Conservation (phyloP, 164 flowering plant genomes). For the Cinnamomum micranthum region DNA sequence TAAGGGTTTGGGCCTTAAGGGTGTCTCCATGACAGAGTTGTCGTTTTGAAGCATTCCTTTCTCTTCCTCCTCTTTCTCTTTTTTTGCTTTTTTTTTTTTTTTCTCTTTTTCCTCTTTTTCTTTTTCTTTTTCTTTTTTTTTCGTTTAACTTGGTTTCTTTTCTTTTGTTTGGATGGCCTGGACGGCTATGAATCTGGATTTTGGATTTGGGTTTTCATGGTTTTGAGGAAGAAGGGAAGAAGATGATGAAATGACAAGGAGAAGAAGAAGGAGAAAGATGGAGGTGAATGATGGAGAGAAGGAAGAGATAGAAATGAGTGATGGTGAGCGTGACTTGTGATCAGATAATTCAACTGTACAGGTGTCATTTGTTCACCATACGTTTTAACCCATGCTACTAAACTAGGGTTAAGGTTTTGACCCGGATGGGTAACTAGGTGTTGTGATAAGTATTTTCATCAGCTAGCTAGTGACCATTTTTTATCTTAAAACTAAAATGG, state of each 20-base stretch:
- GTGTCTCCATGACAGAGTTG: not conserved
- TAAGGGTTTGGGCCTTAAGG: constrained; percentile 24
- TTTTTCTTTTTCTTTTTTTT: no score
- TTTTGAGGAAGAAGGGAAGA: not conserved
- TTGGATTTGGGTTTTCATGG: constrained; percentile 9
- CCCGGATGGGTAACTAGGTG: not conserved
- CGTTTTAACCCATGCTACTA: constrained; percentile 11
- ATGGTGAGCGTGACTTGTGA: not conserved
- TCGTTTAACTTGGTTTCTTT: not conserved
- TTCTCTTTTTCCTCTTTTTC: no score
- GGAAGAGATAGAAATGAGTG: not conserved
- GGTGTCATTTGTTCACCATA: constrained; percentile 19
- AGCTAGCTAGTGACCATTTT: no score
- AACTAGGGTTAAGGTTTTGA: constrained; percentile 10
- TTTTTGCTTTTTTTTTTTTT: no score
- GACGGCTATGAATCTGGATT: not conserved
- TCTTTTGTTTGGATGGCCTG: not conserved
- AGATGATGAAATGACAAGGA: not conserved
- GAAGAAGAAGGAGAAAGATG: not conserved
- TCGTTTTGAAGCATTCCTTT: not conserved
- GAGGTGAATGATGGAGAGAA: not conserved
- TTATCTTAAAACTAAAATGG: no score
- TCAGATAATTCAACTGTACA: constrained; percentile 1
- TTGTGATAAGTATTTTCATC: no score
- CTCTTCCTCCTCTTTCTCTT: not conserved